phyloP scores from a whole-genome alignment of 345 rosid genomes.

The Euphorbia lathyris region DNA sequence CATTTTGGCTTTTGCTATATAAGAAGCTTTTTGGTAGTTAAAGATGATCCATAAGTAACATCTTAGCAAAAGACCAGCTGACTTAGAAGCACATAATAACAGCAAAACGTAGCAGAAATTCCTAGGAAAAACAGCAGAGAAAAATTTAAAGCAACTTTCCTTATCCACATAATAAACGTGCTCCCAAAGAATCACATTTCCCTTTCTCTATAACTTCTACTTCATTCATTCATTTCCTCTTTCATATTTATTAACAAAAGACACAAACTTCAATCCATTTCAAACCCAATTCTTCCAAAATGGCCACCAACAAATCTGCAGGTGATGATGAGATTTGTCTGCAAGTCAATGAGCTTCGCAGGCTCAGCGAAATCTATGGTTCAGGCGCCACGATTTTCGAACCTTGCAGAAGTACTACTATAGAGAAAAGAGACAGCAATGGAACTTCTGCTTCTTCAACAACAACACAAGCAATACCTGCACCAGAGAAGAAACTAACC shows the following conservation, averaged over 20 bases:
- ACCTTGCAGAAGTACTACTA: conserved; percentile 32
- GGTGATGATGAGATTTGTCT: conserved; percentile 48
- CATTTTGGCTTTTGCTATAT: conserved; percentile 2
- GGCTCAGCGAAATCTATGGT: conserved; percentile 44
- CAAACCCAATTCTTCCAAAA: neutral
- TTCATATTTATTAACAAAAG: too few relatives aligned
- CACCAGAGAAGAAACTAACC: conserved; percentile 83
- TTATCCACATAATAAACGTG: conserved; percentile 46
- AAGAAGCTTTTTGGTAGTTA: conserved; percentile 12
- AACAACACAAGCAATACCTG: conserved; percentile 23
- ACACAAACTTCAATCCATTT: too few relatives aligned
- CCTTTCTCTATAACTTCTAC: neutral
- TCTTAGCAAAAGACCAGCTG: neutral
- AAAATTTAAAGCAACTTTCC: conserved; percentile 20
- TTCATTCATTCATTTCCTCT: neutral
- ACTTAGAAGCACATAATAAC: neutral
- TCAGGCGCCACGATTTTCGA: conserved; percentile 56
- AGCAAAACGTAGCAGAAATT: conserved; percentile 6
- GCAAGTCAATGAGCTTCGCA: conserved; percentile 44
- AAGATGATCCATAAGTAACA: conserved; percentile 11
- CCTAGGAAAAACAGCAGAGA: conserved; percentile 21
- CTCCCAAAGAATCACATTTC: conserved; percentile 33
- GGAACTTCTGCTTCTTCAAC: conserved; percentile 32
- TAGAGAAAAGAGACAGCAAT: conserved; percentile 46
- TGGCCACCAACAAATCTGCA: conserved; percentile 32